Base-by-base conservation (phyloP, 352 stramenopile species). In the Globisporangium okanoganense region DNA sequence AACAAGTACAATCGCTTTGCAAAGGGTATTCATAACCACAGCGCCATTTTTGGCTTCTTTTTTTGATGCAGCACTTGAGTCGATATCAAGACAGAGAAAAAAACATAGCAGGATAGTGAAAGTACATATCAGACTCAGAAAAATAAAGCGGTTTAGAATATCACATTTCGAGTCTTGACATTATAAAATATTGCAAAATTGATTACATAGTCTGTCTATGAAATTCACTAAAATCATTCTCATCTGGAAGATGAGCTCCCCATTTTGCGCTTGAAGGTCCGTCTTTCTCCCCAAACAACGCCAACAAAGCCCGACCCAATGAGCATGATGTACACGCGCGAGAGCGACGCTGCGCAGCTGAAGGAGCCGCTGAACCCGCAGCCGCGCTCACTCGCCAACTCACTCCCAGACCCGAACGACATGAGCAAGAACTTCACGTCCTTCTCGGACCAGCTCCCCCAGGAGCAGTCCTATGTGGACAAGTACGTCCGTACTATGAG, bases 341-440 rank as follows among this genome's bases (percentile, higher is more conserved):
- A 52, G 48, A 48, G 33, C 31, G 59, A 48, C 50, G 20, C 33
- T 7, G 16, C 22, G 20, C 58, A 65, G 50, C 58, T 69, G 25
- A 56, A 51, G 9, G 53, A 61, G 49, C 63, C 63, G 36, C 53
- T 69, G 45, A 69, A 69, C 58, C 63, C 63, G 51, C n/a, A 50
- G 49, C 25, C 58, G 18, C 52, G 20, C n/a, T 43, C 51, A 55
- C 45, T 60, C 38, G 36, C 36, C 20, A 53, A 45, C 38, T 59
- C 62, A 8, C 22, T 20, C 25, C 12, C 33, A 16, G 54, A 56
- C 31, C n/a, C 13, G 25, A 33, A 8, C 43, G 18, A 44, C 61
- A 64, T 57, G 58, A 64, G 58, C 47, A 56, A 57, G 48, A 64
- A 57, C 56, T 62, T 62, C 24, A 62, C 56, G 44, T 62, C 56